Evolutionary conservation across 148 eudicot genomes (phyloP), one percentile per base, ranked within the genome.

Genomic region (Simmondsia chinensis): DNA sequence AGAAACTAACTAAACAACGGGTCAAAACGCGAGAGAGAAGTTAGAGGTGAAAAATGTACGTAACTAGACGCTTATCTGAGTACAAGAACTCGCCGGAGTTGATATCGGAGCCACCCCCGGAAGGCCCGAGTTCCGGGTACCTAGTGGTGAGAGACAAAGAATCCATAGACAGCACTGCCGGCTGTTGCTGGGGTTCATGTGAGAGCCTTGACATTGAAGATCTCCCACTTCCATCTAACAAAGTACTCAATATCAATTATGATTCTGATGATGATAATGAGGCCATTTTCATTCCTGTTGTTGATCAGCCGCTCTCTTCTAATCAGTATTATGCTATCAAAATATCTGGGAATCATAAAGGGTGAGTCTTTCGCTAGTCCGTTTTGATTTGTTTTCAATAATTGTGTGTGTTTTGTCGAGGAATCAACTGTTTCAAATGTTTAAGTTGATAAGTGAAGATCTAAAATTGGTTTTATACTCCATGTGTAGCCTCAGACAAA

Each of bases 41-140:
- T n/a, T n/a, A n/a, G n/a, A n/a, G n/a, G n/a, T n/a, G n/a, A 20
- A 48, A 50, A 4, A 76, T 80, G 83, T 80, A 76, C 43, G 82
- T 70, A 4, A 70, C 83, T 2, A 70, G 87, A 66, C 74, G 59
- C 20, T 65, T 72, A 13, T 72, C 77, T 35, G 51, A 43, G 9
- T 63, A 54, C 47, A 31, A n/a, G 14, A 73, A 49, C 14, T 53
- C 30, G 9, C 88, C 83, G 3, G 63, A 60, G 20, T 13, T 46
- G 14, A 66, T 75, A 21, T 23, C 52, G 4, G 6, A 17, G 4
- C 52, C 36, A 8, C 61, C 37, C 13, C 69, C 76, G 0, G 72
- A 75, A 38, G 82, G 83, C 42, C 88, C 80, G 0, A 73, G 73
- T 50, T 66, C 72, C 2, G 87, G 87, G n/a, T 62, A 39, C 54